Percentiles rank a stretch among this genome's conserved stretches.
Conservation (phyloP, 768 basidiomycete species). For the Brasilioporus rufonigricans region DNA sequence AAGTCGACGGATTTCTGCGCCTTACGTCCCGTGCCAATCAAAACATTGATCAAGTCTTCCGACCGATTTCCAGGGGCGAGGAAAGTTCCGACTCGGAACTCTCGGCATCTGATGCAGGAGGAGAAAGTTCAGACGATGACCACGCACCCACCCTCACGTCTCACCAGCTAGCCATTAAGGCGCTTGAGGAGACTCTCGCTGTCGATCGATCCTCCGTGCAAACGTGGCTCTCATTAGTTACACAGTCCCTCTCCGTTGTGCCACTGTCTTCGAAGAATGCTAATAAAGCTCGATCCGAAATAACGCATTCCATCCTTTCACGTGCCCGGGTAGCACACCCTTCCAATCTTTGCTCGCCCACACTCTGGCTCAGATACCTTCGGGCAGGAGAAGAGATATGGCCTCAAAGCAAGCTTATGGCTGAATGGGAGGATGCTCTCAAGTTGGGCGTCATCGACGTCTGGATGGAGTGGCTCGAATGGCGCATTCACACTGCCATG, state of each 20-base stretch:
- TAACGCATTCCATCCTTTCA: conserved; percentile 61
- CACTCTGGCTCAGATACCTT: conserved; percentile 62
- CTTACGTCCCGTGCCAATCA: conserved; percentile 44
- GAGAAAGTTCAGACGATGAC: conserved; percentile 37
- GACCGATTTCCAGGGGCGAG: conserved; percentile 42
- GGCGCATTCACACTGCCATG: conserved; percentile 53
- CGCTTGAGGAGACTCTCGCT: conserved; percentile 54
- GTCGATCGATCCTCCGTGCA: conserved; percentile 49
- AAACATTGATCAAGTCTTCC: conserved; percentile 43
- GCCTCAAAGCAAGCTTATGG: conserved; percentile 49
- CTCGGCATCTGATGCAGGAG: conserved; percentile 30
- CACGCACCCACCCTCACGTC: conserved; percentile 40
- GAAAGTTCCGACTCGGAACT: conserved; percentile 35
- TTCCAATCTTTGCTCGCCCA: conserved; percentile 45
- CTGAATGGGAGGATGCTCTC: conserved; percentile 73
- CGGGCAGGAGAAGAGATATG: conserved; percentile 73
- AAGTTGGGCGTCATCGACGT: conserved; percentile 51
- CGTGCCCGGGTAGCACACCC: conserved; percentile 62
- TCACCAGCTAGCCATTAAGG: conserved; percentile 57
- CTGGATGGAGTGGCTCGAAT: conserved; percentile 81
- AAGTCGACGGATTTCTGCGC: conserved; percentile 65
- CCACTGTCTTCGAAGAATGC: conserved; percentile 69
- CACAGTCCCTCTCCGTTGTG: conserved; percentile 59
- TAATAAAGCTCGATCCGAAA: conserved; percentile 63
- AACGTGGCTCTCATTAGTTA: conserved; percentile 64